Conservation (phyloP, 2,329 filamentous ascomycete genomes). For the Penicillium sp. region DNA sequence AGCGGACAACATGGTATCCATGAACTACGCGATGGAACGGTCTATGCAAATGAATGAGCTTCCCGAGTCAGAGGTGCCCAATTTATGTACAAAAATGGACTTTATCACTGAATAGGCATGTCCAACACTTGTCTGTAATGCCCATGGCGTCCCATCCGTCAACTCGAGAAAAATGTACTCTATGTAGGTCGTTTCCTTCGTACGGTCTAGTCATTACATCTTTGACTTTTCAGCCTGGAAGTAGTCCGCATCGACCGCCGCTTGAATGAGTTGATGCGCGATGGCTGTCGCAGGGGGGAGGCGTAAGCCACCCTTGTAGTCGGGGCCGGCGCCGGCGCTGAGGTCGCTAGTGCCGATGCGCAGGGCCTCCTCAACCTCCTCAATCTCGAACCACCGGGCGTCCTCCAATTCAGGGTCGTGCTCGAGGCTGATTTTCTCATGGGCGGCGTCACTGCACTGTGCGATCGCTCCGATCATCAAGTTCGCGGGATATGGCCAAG, state of each 20-base stretch:
- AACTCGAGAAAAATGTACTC: too few relatives aligned
- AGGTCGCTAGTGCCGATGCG: constrained; percentile 60
- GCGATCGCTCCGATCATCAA: constrained; percentile 85
- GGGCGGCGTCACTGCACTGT: constrained; percentile 67
- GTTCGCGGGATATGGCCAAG: constrained; percentile 80
- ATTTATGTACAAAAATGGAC: neutral
- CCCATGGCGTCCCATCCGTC: too few relatives aligned
- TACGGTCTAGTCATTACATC: constrained; percentile 22
- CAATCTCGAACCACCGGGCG: constrained; percentile 80
- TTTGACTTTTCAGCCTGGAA: constrained; percentile 51
- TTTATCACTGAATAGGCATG: neutral
- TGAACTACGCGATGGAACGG: constrained; percentile 39
- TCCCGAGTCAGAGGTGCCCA: neutral
- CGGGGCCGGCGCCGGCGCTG: constrained; percentile 57
- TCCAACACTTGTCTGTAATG: too few relatives aligned
- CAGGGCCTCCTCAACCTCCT: constrained; percentile 73
- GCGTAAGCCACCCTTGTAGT: constrained; percentile 68
- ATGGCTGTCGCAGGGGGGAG: constrained; percentile 84
- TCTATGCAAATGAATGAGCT: constrained; percentile 36
- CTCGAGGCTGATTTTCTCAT: constrained; percentile 73
- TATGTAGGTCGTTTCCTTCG: too few relatives aligned
- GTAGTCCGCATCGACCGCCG: constrained; percentile 68
- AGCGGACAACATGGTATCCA: constrained; percentile 36
- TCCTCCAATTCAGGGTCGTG: constrained; percentile 89
- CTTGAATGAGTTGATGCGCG: constrained; percentile 78